phyloP scores from a whole-genome alignment of 2,329 filamentous ascomycete species.

The Aureobasidium sp. region DNA sequence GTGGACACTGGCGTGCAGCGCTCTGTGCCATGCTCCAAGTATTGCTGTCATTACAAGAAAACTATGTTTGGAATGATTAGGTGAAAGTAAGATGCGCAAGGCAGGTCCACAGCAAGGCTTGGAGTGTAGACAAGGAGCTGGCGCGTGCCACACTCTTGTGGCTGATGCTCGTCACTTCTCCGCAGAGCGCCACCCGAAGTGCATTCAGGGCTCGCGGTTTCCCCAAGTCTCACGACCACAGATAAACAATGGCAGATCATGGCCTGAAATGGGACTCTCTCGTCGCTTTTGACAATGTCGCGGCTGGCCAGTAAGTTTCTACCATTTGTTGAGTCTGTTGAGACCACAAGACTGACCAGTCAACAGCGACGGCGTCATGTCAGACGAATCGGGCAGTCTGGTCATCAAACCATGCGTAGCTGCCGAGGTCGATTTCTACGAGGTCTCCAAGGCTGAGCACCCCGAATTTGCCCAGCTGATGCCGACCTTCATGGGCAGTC shows the following conservation, averaged over 20 bases:
- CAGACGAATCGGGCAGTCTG: conserved; percentile 71
- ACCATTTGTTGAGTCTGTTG: no score
- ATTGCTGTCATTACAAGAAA: background rate
- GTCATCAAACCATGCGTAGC: conserved; percentile 92
- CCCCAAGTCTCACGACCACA: background rate
- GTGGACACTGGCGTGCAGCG: background rate
- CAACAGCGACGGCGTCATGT: conserved; percentile 78
- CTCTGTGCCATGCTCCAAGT: background rate
- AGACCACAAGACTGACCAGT: background rate
- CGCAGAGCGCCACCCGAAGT: background rate
- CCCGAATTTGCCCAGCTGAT: conserved; percentile 72
- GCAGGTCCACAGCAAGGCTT: background rate
- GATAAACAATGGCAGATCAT: conserved; percentile 24
- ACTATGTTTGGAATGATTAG: no score
- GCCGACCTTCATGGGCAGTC: conserved; percentile 75
- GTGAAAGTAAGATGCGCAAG: background rate
- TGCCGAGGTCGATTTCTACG: conserved; percentile 84
- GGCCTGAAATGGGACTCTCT: conserved; percentile 56
- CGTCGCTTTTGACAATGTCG: conserved; percentile 64
- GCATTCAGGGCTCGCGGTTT: background rate
- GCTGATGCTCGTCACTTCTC: background rate
- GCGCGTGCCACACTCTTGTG: background rate
- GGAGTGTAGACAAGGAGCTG: background rate
- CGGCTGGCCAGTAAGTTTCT: conserved; percentile 76
- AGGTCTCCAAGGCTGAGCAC: conserved; percentile 59